These are phyloP conservation scores for Solioccasus polychromus DNA, from an alignment of 768 basidiomycete species.

Conservation along the genomic window DNA sequence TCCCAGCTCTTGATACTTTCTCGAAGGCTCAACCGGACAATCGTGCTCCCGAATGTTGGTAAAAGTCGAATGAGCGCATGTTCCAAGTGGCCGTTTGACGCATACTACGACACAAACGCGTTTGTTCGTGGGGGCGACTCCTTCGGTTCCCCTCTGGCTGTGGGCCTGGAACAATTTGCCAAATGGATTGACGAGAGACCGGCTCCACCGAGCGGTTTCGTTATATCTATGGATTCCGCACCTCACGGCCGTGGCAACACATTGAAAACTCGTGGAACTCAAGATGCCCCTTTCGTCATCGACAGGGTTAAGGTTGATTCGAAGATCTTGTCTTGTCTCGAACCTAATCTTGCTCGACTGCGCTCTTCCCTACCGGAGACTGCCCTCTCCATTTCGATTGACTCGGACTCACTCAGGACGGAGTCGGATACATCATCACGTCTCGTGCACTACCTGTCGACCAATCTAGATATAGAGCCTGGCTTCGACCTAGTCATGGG, in stretches of 20 bases:
- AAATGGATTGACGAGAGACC: constrained; percentile 35
- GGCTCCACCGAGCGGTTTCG: constrained; percentile 29
- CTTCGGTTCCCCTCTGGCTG: constrained; percentile 17
- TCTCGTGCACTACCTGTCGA: constrained; percentile 17
- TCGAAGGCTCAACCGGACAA: constrained; percentile 46
- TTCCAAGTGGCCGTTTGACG: constrained; percentile 44
- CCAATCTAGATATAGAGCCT: background rate
- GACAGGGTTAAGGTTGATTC: constrained; percentile 7
- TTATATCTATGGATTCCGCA: constrained; percentile 34
- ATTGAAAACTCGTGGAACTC: background rate
- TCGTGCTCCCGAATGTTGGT: constrained; percentile 61
- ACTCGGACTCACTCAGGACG: background rate
- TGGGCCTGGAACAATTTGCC: constrained; percentile 38
- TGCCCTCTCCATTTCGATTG: constrained; percentile 11
- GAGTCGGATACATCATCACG: constrained; percentile 10
- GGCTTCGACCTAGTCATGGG: constrained; percentile 11
- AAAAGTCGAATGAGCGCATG: constrained; percentile 54
- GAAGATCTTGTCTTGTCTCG: constrained; percentile 21
- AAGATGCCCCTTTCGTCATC: constrained; percentile 1
- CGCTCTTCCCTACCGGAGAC: constrained; percentile 3
- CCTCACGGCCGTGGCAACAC: constrained; percentile 7
- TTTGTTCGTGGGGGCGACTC: background rate
- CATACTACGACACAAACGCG: constrained; percentile 45
- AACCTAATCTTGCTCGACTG: constrained; percentile 15
- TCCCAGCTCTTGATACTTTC: constrained; percentile 51